Base-by-base conservation (phyloP, 176 grass and related monocot genomes). In the Avena insularis region DNA sequence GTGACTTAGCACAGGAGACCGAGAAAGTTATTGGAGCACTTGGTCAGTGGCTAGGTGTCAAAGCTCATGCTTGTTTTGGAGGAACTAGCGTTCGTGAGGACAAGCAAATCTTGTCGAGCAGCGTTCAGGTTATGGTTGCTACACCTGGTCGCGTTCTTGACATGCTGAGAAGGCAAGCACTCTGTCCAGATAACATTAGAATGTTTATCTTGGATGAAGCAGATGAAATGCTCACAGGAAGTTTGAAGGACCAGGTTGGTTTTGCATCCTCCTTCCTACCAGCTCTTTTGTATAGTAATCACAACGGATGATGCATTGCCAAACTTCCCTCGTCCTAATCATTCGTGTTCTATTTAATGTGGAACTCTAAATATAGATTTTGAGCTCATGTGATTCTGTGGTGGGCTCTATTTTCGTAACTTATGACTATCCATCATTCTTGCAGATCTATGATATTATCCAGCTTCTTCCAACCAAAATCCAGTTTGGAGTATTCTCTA, bases 191-290 rank as follows among this genome's bases (percentile, higher is more conserved):
- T 58, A 54, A 89, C 36, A 91, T 97, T 74, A 94, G 65, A 83
- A 94, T 94, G 92, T 77, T 94, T 80, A 61, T 97, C 51, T 75
- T 97, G 36, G 94, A 94, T 91, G 90, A 97, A 77, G 92, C 94
- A 54, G 94, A 91, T 89, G 90, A 97, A 71, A 85, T 92, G 77
- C 88, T 97, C 66, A 91, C 81, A 75, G 75, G 90, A 84, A 88
- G 78, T 83, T 94, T 85, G 81, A 97, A 94, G 90, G 86, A 94
- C n/a, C 86, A 94, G 92, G 94, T 97, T 66, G 40, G 78, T 86
- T 59, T 31, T 40, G 8, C 51, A 63, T 60, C 58, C 9, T 33
- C 66, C 3, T 79, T 60, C 75, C 54, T 79, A 69, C 74, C 43
- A 43, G 25, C 74, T 40, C 65, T 29, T 10, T 31, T 84, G 6